Evolutionary conservation across 2,329 filamentous ascomycete genomes (phyloP), one percentile per base, ranked within the genome.

Genomic region (Bipolaris oryzae): DNA sequence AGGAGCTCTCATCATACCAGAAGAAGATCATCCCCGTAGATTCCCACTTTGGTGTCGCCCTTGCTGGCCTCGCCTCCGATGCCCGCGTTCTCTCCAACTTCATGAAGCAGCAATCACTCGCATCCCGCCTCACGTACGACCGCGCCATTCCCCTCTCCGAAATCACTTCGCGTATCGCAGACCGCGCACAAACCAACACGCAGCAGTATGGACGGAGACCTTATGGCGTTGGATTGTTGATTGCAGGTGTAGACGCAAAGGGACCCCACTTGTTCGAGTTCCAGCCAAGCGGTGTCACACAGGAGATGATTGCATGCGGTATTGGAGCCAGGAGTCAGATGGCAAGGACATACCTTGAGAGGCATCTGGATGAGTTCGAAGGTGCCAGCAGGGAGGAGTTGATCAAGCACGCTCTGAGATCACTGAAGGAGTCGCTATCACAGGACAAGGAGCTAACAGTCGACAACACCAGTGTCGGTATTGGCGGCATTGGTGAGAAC

Each of bases 21-120:
- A 97, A 97, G 86, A 99, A 99, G 84, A 88, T 99, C 76, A 97
- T 99, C 79, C 87, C 89, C 71, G 89, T 99, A 80, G 95, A 99
- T 79, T 91, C 94, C 72, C 95, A 99, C 80, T 89, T 95, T 71
- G 95, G 93, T 68, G 88, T 99, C 73, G 92, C 94, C 72, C 96
- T 99, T 72, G 95, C 95, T 67, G 95, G 95, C 70, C 91, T 99
- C 61, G 95, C 95, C 67, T 97, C 94, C 57, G 95, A 99, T 79
- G 95, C 94, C 75, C 95, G 95, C 74, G 95, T 99, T 70, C 92
- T 99, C 70, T 97, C 93, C 84, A 99, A 99, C 87, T 99, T 97
- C 84, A 98, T 99, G 94, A 98, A 97, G 84, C 92, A 96, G 81
- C 95, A 98, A 82, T 96, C 92, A 63, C 91, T 99, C 73, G 90